Conservation (phyloP, 73 alveolate genomes). For the Tetrahymena malaccensis region DNA sequence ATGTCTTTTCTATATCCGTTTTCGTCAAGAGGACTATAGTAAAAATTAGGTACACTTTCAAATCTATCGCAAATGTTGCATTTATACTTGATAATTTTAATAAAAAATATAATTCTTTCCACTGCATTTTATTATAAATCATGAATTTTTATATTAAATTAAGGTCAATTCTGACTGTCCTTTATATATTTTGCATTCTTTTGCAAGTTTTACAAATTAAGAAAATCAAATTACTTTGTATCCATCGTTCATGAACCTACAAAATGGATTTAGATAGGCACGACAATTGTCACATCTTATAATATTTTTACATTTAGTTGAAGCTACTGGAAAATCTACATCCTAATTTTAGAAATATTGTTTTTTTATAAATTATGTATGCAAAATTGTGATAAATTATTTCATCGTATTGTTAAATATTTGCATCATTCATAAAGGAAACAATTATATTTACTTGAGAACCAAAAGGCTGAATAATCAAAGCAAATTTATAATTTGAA, state of each 20-base stretch:
- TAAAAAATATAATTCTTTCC: too few species aligned
- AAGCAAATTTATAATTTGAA: background rate
- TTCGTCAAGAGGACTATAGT: constrained; percentile 54
- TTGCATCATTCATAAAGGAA: background rate
- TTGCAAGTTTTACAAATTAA: constrained; percentile 58
- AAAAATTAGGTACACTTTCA: constrained; percentile 37
- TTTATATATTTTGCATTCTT: constrained; percentile 25
- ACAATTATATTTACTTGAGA: background rate
- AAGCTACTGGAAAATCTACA: background rate
- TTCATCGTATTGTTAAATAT: too few species aligned
- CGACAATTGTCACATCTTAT: constrained; percentile 87
- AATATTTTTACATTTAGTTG: constrained; percentile 8
- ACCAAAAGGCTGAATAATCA: background rate
- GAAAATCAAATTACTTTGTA: constrained; percentile 79
- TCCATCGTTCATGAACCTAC: constrained; percentile 66
- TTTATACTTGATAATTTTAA: background rate
- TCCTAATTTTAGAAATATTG: background rate
- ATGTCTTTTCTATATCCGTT: constrained; percentile 58
- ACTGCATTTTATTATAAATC: background rate
- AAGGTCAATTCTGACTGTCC: background rate
- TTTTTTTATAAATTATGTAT: too few species aligned
- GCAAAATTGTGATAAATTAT: too few species aligned
- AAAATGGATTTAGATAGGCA: constrained; percentile 90
- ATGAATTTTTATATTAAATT: background rate
- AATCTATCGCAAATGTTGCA: background rate